Evolutionary conservation across 2,329 filamentous ascomycete genomes (phyloP).

Genomic region (Arthrobotrys entomopaga): DNA sequence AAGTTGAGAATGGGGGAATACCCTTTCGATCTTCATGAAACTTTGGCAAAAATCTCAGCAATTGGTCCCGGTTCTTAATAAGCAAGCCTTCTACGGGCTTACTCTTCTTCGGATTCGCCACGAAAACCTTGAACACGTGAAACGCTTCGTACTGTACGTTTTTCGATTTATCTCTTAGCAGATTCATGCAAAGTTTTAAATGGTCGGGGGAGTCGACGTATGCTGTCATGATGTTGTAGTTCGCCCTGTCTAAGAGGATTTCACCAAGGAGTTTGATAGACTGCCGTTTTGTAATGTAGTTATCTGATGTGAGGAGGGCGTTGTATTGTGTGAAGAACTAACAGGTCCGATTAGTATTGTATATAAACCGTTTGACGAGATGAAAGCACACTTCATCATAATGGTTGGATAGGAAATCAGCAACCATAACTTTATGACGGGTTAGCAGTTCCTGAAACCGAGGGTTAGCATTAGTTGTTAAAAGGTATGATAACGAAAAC

Average conservation of each 20-base stretch:
- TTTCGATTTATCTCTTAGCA: slow-evolving; percentile 91
- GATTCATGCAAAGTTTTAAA: slow-evolving; percentile 97
- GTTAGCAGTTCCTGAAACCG: slow-evolving; percentile 82
- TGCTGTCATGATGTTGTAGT: slow-evolving; percentile 97
- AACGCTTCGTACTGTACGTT: slow-evolving; percentile 99
- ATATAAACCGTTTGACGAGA: background rate
- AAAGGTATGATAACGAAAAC: background rate
- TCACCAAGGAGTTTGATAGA: slow-evolving; percentile 97
- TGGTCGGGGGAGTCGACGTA: slow-evolving; percentile 97
- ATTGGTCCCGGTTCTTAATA: slow-evolving; percentile 92
- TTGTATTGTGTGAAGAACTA: slow-evolving; percentile 94
- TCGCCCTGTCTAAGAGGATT: slow-evolving; percentile 90
- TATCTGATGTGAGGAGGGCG: slow-evolving; percentile 83
- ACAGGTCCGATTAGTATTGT: background rate
- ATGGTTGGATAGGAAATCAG: slow-evolving; percentile 86
- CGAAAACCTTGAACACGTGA: slow-evolving; percentile 99
- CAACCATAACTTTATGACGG: slow-evolving; percentile 89
- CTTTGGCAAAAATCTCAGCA: slow-evolving; percentile 86
- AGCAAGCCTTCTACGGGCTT: slow-evolving; percentile 93
- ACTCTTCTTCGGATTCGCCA: slow-evolving; percentile 98
- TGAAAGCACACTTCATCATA: slow-evolving; percentile 70
- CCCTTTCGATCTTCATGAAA: slow-evolving; percentile 87
- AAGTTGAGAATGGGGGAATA: slow-evolving; percentile 19
- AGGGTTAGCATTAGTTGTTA: slow-evolving; percentile 41
- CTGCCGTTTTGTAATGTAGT: slow-evolving; percentile 97